phyloP scores from a whole-genome alignment of 495 filamentous ascomycete species.

The Aspergillus conjunctus region DNA sequence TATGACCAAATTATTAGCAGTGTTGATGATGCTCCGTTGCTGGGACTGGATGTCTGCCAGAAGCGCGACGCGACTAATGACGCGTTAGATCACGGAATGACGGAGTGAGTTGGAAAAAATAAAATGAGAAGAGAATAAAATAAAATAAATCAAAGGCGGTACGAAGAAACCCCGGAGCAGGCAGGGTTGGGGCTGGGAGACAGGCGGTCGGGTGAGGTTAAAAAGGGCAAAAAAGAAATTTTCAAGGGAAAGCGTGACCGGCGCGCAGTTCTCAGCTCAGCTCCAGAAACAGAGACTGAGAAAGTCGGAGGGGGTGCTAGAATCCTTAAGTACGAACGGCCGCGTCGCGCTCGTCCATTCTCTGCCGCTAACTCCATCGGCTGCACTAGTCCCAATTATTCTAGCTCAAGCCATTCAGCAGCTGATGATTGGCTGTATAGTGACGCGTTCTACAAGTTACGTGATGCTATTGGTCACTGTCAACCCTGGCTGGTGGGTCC shows the following conservation, averaged over 20 bases:
- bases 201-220: conserved; percentile 24
- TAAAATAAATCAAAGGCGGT: conserved; percentile 7
- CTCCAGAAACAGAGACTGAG: conserved; percentile 45
- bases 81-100: conserved; percentile 26
- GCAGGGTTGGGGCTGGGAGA: conserved; percentile 11
- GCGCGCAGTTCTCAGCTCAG: conserved; percentile 34
- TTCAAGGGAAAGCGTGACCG: conserved; percentile 29
- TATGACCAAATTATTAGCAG: neutral
- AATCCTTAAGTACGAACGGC: conserved; percentile 56
- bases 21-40: conserved; percentile 11
- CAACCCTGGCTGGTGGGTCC: conserved; percentile 19
- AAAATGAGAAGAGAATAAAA: too few species aligned
- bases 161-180: conserved; percentile 6
- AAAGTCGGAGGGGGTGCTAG: conserved; percentile 51
- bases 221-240: conserved; percentile 33
- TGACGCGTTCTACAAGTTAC: conserved; percentile 32
- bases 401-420: conserved; percentile 38
- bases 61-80: conserved; percentile 17
- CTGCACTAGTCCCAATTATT: conserved; percentile 39
- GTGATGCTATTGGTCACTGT: conserved; percentile 23
- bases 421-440: conserved; percentile 37
- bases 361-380: conserved; percentile 47
- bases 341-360: conserved; percentile 41
- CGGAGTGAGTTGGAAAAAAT: conserved; percentile 18
- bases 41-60: conserved; percentile 9